Conservation (phyloP, 2,329 filamentous ascomycete species). For the Hortaea sp. region DNA sequence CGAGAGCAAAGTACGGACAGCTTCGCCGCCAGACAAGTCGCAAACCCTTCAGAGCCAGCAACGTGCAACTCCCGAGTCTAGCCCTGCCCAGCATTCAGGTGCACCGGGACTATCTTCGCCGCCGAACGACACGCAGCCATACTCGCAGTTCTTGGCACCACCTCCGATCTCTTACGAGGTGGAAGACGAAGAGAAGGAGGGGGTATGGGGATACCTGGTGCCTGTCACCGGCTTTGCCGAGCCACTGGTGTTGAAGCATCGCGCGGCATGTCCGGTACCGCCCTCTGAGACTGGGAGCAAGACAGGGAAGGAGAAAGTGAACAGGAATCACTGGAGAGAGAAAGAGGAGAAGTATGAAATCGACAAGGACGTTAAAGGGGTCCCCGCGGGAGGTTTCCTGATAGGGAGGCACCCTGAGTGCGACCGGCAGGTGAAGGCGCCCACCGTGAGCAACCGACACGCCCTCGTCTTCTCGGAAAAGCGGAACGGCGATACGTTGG, state of each 20-base stretch:
- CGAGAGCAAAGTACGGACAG: conserved; percentile 62
- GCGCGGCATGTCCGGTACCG: conserved; percentile 58
- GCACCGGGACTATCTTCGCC: conserved; percentile 48
- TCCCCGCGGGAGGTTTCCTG: conserved; percentile 72
- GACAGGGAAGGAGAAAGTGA: conserved; percentile 35
- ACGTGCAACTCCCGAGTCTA: conserved; percentile 36
- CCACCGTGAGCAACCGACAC: conserved; percentile 79
- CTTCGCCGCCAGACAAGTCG: conserved; percentile 38
- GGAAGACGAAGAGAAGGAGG: conserved; percentile 71
- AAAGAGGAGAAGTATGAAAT: conserved; percentile 53
- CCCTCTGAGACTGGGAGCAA: conserved; percentile 25
- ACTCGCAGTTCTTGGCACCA: conserved; percentile 71
- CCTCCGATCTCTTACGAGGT: conserved; percentile 67
- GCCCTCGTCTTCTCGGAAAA: conserved; percentile 58
- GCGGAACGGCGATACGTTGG: conserved; percentile 48
- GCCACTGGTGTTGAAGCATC: conserved; percentile 63
- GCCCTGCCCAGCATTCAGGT: conserved; percentile 16
- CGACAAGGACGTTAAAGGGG: conserved; percentile 38
- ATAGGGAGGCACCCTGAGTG: conserved; percentile 91
- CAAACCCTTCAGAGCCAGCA: conserved; percentile 27
- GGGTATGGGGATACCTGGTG: conserved; percentile 92
- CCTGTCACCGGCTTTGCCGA: conserved; percentile 53
- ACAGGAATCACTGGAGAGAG: conserved; percentile 46
- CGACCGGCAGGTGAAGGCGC: conserved; percentile 58
- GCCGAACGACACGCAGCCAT: conserved; percentile 65